Base-by-base conservation (phyloP, 2,329 filamentous ascomycete species). In the Lecanicillium sp. region DNA sequence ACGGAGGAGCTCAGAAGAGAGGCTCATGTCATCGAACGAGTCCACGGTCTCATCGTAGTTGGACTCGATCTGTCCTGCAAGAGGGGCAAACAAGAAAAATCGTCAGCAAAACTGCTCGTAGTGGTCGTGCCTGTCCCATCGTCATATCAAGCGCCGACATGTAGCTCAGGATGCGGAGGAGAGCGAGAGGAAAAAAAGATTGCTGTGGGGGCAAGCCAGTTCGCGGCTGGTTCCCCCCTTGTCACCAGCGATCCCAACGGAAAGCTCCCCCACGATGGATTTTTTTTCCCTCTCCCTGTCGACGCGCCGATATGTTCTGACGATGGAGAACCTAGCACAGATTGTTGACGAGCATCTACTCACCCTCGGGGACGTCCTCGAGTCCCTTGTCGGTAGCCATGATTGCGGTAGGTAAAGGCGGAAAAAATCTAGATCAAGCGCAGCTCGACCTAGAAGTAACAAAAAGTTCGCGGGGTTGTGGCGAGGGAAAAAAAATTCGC, bases 1-100 rank as follows among this genome's bases (percentile, higher is more conserved):
- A 72, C 92, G 88, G 64, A 98, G 87, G 62, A 98, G 85, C 77
- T 98, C 92, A 51, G 87, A 64, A 80, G 94, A 95, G 61, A 98
- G 80, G 72, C 81, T 83, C 92, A 98, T 98, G 58, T 89, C 78
- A 71, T 98, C 92, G 73, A 98, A 98, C 47, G 88, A 95, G 73
- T 98, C 94, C 70, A 92, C 90, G 60, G 90, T 89, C 80, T 96
- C 89, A 79, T 98, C 92, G 75, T 96, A 98, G 86, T 98, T 98
- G 65, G 89, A 95, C 80, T 98, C 94, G 78, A 98, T 98, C 75
- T 94, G 88, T 71, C 83, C 90, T 95, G 65, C 58, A 63, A 25
- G 22, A 7, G 22, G 22, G n/a, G 29, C 16, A 33, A n/a, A n/a
- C n/a, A n/a, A 33, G n/a, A 25, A n/a, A 14, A 15, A 20, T 29